These are phyloP conservation scores for Dioscorea dumetorum DNA, from an alignment of 106 monocot genomes.

Conservation along the genomic window DNA sequence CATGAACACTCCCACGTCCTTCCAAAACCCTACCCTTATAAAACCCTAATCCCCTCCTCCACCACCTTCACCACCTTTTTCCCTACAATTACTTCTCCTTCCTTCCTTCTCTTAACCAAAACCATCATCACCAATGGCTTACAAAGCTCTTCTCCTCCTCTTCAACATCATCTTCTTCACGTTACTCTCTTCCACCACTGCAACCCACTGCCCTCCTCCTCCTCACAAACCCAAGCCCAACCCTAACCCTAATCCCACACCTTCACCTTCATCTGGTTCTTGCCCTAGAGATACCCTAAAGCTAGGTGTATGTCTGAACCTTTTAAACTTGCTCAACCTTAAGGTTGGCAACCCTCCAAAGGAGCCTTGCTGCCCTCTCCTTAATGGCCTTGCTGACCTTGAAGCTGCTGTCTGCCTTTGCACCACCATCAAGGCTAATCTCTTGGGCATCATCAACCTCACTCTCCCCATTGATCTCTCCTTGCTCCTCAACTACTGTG, in stretches of 20 bases:
- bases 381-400: slow-evolving; percentile 3
- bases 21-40: too few species aligned
- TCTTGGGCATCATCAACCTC: slow-evolving; percentile 7
- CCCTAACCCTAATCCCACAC: neutral
- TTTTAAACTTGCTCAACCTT: slow-evolving; percentile 25
- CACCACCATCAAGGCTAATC: slow-evolving; percentile 6
- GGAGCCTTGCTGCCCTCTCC: slow-evolving; percentile 9
- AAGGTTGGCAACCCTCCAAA: slow-evolving; percentile 1
- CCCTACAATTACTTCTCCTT: too few species aligned
- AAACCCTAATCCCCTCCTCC: too few species aligned
- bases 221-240: neutral
- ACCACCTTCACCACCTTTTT: too few species aligned
- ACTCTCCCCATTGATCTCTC: slow-evolving; percentile 2
- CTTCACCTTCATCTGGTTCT: neutral
- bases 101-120: too few species aligned
- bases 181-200: slow-evolving; percentile 13
- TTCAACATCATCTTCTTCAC: slow-evolving; percentile 35
- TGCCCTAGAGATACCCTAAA: slow-evolving; percentile 35
- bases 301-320: slow-evolving; percentile 38
- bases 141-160: slow-evolving; percentile 21
- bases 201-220: too few species aligned
- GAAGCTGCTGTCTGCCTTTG: slow-evolving; percentile 9
- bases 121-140: too few species aligned
- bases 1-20: too few species aligned
- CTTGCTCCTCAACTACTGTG: slow-evolving; percentile 9